Percentiles rank a stretch among this genome's conserved stretches.
Evolutionary conservation across 257 asterid species (phyloP).

Genomic region (Salvia splendens): DNA sequence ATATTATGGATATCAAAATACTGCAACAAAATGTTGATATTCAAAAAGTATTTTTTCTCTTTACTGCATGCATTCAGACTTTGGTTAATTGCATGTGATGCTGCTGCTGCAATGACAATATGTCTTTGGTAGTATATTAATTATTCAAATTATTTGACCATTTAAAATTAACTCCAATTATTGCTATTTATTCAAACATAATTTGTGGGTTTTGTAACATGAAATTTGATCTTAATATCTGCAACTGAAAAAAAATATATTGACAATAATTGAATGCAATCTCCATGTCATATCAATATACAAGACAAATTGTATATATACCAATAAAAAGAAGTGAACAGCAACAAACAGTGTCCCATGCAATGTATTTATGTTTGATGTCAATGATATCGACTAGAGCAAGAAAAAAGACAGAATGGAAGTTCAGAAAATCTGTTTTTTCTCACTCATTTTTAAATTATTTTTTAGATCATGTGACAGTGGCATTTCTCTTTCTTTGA

Average conservation of each 20-base stretch:
- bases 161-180: no score
- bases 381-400: background rate
- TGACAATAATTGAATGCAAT: background rate
- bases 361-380: background rate
- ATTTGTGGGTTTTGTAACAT: no score
- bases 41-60: no score
- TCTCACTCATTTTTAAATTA: background rate
- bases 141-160: no score
- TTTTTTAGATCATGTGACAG: background rate
- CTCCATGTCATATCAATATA: background rate
- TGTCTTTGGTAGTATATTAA: no score
- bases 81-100: no score
- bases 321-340: background rate
- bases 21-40: no score
- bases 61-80: no score
- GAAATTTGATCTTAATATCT: no score
- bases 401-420: background rate
- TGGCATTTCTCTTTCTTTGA: background rate
- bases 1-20: no score
- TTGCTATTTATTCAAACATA: no score
- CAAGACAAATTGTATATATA: background rate
- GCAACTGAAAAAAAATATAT: background rate
- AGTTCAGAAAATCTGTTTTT: background rate
- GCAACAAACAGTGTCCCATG: background rate
- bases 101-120: no score